phyloP scores from a whole-genome alignment of 129 eudicot species.

The Cynara cardunculus region DNA sequence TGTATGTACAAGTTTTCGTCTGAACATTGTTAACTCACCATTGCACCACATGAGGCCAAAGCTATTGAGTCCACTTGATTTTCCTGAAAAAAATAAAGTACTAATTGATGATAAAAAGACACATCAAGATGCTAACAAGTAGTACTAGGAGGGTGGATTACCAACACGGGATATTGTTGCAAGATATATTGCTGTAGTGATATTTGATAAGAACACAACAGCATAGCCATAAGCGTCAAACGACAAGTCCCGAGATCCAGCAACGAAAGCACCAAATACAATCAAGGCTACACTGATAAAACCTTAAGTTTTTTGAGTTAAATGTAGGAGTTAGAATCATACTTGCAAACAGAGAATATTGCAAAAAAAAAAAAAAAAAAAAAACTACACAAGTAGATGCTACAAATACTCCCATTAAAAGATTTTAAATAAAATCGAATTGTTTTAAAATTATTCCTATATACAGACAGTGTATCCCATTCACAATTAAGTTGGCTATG shows the following conservation, averaged over 20 bases:
- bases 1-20: background rate
- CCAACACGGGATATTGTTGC: constrained; percentile 94
- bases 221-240: constrained; percentile 85
- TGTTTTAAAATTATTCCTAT: background rate
- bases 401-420: background rate
- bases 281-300: constrained; percentile 91
- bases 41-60: constrained; percentile 99
- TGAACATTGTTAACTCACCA: constrained; percentile 43
- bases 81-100: constrained; percentile 44
- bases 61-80: constrained; percentile 94
- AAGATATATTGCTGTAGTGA: constrained; percentile 92
- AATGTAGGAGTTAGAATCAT: constrained; percentile 14
- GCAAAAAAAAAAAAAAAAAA: background rate
- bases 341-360: background rate
- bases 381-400: background rate
- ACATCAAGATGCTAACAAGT: constrained; percentile 7
- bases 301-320: constrained; percentile 33
- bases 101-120: background rate
- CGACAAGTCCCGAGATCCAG: constrained; percentile 95
- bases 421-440: background rate
- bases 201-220: constrained; percentile 77
- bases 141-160: constrained; percentile 16
- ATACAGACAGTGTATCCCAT: background rate
- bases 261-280: constrained; percentile 87
- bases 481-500: background rate